Evolutionary conservation across 1,139 yeast genomes (phyloP), one percentile per base, ranked within the genome.

Genomic region (Kurtzmaniella quercitrusa): DNA sequence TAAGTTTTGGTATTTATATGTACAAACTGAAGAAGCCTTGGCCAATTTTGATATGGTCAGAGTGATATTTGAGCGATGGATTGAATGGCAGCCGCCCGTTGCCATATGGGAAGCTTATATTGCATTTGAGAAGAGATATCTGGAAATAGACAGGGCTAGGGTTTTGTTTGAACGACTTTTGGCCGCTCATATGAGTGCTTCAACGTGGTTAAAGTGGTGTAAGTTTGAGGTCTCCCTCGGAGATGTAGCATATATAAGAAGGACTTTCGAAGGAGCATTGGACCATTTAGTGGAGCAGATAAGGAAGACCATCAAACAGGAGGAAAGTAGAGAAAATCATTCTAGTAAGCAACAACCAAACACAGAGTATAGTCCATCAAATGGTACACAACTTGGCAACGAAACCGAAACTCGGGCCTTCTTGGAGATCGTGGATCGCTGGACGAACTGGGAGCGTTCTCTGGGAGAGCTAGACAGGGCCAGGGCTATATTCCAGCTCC

Each of bases 1-100:
- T 53, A 91, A 91, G 59, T 66, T 93, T 25, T 93, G 98, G 98
- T 88, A 79, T 56, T 73, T 84, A 46, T 86, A 85, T 51, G 83
- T 87, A 3, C 82, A 85, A 37, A 77, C 93, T 14, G 98, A 90
- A 61, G 98, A 91, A 60, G 75, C 85, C 1, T 63, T 90, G 39
- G 82, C 81, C 39, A 82, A 88, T 56, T 67, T 79, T 43, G 63
- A 69, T 10, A 82, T 82, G 31, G 85, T 85, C 8, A 63, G 96
- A 44, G 65, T 67, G 12, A 70, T 91, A 6, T 91, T 85, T 63
- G 82, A 83, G 48, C 71, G 86, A 47, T 93, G 98, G 98, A 66
- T 87, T 48, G 66, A 71, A 17, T 87, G 96, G 90, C 80, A 77
- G 44, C 85, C 88, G 1, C 75, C 74, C 12, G 66, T 70, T 1